Evolutionary conservation across 164 flowering plant species (phyloP).

Genomic region (Hamamelis virginiana): DNA sequence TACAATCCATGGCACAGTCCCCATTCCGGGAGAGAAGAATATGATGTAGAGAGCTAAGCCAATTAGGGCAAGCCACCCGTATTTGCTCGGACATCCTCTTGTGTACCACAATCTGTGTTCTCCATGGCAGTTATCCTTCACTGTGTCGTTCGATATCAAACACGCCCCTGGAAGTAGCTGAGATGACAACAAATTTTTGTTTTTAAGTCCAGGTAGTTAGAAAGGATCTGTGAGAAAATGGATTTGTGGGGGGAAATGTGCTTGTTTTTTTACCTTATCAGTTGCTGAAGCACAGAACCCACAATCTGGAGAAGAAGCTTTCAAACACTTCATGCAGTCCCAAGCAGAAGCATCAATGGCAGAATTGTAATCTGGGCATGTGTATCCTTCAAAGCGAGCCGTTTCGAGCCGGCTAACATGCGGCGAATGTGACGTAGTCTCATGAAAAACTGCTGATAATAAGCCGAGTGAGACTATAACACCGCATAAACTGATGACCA

Average conservation of each 20-base stretch:
- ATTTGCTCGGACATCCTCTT: constrained; percentile 72
- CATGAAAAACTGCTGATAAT: constrained; percentile 37
- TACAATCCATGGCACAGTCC: constrained; percentile 85
- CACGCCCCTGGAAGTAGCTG: constrained; percentile 65
- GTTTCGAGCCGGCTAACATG: constrained; percentile 35
- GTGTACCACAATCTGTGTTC: constrained; percentile 52
- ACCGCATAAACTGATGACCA: constrained; percentile 65
- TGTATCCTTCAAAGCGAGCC: constrained; percentile 52
- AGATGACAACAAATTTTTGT: no score
- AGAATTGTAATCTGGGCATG: constrained; percentile 43
- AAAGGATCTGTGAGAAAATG: no score
- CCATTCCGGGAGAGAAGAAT: constrained; percentile 84
- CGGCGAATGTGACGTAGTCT: constrained; percentile 53
- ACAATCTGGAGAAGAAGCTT: constrained; percentile 37
- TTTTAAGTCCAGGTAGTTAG: no score
- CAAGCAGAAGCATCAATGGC: constrained; percentile 40
- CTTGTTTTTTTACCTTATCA: constrained; percentile 43
- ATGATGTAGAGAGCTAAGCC: constrained; percentile 67
- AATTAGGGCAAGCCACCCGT: constrained; percentile 61
- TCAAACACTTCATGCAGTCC: constrained; percentile 78
- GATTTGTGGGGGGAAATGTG: no score
- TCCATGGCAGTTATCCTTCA: constrained; percentile 26
- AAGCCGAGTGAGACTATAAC: constrained; percentile 47
- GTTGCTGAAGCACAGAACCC: constrained; percentile 59
- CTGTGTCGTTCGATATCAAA: constrained; percentile 19